Conservation (phyloP, 1,139 yeast species). For the Scheffersomyces illinoinensis region DNA sequence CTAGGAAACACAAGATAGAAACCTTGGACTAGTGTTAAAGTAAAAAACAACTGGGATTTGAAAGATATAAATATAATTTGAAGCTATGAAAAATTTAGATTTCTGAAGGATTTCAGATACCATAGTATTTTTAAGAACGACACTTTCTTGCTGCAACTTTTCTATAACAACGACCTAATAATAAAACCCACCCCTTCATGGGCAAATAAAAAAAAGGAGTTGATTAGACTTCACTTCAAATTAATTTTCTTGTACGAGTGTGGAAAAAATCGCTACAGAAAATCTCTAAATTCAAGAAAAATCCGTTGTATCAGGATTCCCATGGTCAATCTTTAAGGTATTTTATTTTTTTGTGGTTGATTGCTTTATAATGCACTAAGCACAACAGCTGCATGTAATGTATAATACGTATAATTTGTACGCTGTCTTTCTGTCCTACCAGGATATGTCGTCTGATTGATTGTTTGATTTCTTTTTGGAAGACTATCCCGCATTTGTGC, state of each 20-base stretch:
- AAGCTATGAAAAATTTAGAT: not conserved
- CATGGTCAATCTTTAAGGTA: not conserved
- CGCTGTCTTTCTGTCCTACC: not conserved
- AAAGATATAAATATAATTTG: slow-evolving; percentile 7
- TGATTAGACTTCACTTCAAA: not conserved
- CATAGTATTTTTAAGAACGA: not conserved
- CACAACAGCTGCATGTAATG: not conserved
- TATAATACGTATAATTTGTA: not conserved
- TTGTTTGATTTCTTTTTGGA: not conserved
- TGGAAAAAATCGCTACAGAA: not conserved
- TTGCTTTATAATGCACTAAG: not conserved
- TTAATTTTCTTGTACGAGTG: not conserved
- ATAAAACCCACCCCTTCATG: not conserved
- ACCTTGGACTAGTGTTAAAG: not conserved
- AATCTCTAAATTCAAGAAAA: not conserved
- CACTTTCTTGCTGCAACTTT: not conserved
- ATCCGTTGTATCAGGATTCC: slow-evolving; percentile 8
- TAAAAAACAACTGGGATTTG: not conserved
- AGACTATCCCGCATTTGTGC: not conserved
- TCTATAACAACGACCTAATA: slow-evolving; percentile 7
- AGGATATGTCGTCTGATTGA: not conserved
- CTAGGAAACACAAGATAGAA: not conserved
- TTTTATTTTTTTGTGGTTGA: not conserved
- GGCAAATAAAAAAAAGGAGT: not conserved
- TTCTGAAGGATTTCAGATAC: not conserved